Percentiles rank a stretch among this genome's conserved stretches.
Conservation (phyloP, 2,329 filamentous ascomycete species). For the Phaeoacremonium minimum region DNA sequence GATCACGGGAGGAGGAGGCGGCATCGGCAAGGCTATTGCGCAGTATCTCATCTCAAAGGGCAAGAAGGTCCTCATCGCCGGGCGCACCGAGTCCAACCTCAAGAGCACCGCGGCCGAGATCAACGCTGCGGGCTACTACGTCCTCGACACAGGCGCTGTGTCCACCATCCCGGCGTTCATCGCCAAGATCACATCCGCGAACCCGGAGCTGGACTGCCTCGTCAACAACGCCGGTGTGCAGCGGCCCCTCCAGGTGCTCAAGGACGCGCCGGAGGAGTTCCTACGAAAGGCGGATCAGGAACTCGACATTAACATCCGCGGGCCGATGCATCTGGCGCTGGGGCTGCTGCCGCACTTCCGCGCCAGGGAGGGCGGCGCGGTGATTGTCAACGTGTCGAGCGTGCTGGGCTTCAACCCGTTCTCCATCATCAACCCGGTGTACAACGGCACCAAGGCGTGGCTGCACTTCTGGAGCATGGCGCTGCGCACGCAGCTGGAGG, state of each 20-base stretch:
- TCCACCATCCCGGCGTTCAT: constrained; percentile 38
- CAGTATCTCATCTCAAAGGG: constrained; percentile 37
- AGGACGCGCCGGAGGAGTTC: constrained; percentile 33
- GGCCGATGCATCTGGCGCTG: constrained; percentile 51
- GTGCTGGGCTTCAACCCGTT: constrained; percentile 49
- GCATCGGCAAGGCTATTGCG: constrained; percentile 45
- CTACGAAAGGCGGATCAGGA: constrained; percentile 49
- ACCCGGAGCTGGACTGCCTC: constrained; percentile 52
- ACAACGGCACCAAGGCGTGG: constrained; percentile 57
- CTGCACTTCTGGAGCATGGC: constrained; percentile 53
- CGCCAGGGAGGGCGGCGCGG: constrained; percentile 26
- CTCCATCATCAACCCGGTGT: constrained; percentile 51
- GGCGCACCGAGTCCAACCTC: constrained; percentile 51
- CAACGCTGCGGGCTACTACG: constrained; percentile 44
- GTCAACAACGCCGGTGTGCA: constrained; percentile 59
- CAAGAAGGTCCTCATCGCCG: constrained; percentile 47
- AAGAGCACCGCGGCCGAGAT: constrained; percentile 35
- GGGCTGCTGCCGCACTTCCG: constrained; percentile 45
- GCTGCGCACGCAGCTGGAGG: constrained; percentile 42
- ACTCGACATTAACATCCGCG: constrained; percentile 53
- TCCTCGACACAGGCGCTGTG: constrained; percentile 43
- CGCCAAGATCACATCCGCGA: constrained; percentile 35
- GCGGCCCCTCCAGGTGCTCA: constrained; percentile 40
- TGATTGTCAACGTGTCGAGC: constrained; percentile 51
- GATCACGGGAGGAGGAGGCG: constrained; percentile 45